Evolutionary conservation across 257 asterid genomes (phyloP).

Genomic region (Handroanthus guayacan): DNA sequence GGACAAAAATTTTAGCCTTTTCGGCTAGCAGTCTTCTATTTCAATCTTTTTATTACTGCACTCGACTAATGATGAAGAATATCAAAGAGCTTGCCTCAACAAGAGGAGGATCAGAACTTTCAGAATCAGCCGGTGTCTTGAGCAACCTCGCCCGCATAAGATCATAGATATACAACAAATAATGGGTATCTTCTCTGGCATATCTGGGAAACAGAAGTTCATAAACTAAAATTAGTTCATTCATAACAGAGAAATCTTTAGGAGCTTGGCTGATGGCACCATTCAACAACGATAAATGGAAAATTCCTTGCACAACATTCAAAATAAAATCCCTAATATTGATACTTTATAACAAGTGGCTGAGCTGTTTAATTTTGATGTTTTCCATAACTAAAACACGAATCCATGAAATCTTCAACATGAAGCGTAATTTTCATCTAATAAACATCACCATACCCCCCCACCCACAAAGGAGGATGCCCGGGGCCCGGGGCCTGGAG

Average conservation of each 20-base stretch:
- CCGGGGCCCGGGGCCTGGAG: no score
- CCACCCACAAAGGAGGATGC: no score
- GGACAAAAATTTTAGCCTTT: not conserved
- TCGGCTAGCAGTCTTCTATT: not conserved
- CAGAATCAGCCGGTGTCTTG: constrained; percentile 54
- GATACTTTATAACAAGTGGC: no score
- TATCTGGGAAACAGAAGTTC: constrained; percentile 57
- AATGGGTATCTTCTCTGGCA: constrained; percentile 98
- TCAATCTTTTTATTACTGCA: constrained; percentile 7
- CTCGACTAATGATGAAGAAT: constrained; percentile 23
- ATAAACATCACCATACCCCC: no score
- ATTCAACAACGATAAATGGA: no score
- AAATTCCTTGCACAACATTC: no score
- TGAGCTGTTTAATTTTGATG: not conserved
- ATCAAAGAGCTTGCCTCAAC: constrained; percentile 64
- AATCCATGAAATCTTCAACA: no score
- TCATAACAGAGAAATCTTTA: constrained; percentile 13
- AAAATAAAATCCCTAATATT: no score
- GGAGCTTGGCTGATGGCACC: constrained; percentile 15
- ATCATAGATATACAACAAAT: constrained; percentile 87
- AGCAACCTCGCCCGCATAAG: constrained; percentile 74
- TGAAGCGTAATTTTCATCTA: no score
- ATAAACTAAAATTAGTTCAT: constrained; percentile 23
- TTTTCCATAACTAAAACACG: not conserved
- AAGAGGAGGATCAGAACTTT: constrained; percentile 71